Base-by-base conservation (phyloP, 2,329 filamentous ascomycete genomes). In the Stagonosporopsis rhizophila region DNA sequence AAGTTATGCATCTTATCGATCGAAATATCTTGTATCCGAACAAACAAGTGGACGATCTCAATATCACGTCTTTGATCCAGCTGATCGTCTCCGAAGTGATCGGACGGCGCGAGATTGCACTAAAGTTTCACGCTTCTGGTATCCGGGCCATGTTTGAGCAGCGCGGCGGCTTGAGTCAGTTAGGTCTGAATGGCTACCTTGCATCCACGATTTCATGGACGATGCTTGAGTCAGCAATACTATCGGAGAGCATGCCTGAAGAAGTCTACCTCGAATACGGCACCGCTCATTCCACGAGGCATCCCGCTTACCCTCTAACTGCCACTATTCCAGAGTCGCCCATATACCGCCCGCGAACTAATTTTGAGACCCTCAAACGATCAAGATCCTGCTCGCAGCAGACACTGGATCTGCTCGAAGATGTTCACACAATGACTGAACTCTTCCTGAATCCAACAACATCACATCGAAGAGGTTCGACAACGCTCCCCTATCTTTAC, bases 41-140 rank as follows among this genome's bases (percentile, higher is more conserved):
- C 2, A 48, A 62, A 12, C 46, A 62, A 14, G 59, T 71, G 1
- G 67, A 70, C 15, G 75, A 77, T 44, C 64, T 59, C 46, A 76
- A 75, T 35, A 67, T 77, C 44, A 73, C 76, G 22, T 67, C 74
- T 1, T 52, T 75, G 28, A 71, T 70, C 8, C 75, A 77, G 38
- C 64, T 77, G 9, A 74, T 77, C 37, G 65, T 66, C 7, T 66
- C 67, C 15, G 71, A 74, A 39, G 67, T 76, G 0, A 73, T 77
- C 19, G 62, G 61, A 9, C 61, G 69, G 5, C 55, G 71, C 34
- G 65, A 71, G 0, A 54, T 50, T 17, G 28, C 58, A 19, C 20
- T 60, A 70, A 38, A 22, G 11, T 7, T 72, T 15, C 69, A 77
- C 46, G 72, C 75, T 38, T 12, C 12, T 0, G 75, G 74, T 0